Base-by-base conservation (phyloP, 2,329 filamentous ascomycete genomes). In the Lecanicillium sp. region DNA sequence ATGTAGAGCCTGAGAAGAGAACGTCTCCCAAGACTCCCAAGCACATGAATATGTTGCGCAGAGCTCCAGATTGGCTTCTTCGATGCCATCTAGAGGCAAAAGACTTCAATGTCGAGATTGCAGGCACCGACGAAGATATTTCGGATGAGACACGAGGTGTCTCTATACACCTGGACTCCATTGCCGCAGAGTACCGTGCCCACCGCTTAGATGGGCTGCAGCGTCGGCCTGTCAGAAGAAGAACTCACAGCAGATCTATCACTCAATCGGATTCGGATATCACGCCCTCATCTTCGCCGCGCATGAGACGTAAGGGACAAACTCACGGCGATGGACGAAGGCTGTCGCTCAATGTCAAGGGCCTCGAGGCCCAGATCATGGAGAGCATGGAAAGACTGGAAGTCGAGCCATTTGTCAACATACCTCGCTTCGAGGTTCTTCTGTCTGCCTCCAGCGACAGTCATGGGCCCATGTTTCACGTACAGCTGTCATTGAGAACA, bases 31-130 rank as follows among this genome's bases (percentile, higher is more conserved):
- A 69, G 49, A 70, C 71, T 9, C 65, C 71, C 27, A 72, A 67
- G 50, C 77, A 78, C 43, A 73, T 72, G 26, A 90, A 86, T 59
- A 82, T 95, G 52, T 63, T 98, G 29, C 81, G 93, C 44, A 81
- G 78, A 19, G 67, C 95, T 52, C 94, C 93, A 1, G 66, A 79
- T 2, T 98, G 93, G 93, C 74, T 98, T 6, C 67, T 90, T 30
- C 83, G 91, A 52, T 84, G 90, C 53, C 84, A 88, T 48, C 74
- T 98, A 5, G 87, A 95, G 61, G 90, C 88, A 1, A 86, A 86
- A 4, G 89, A 95, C 53, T 90, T 95, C 58, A 93, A 87, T 56
- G 73, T 95, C 43, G 91, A 98, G 63, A 78, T 97, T 45, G 93
- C 93, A 15, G 93, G 93, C 2, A 74, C 93, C 19, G 94, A 98